A percentile compares a stretch with the other conserved stretches of the same genome.
phyloP scores from a whole-genome alignment of 192 early-diverging fungal species.

The Coemansia sp. region DNA sequence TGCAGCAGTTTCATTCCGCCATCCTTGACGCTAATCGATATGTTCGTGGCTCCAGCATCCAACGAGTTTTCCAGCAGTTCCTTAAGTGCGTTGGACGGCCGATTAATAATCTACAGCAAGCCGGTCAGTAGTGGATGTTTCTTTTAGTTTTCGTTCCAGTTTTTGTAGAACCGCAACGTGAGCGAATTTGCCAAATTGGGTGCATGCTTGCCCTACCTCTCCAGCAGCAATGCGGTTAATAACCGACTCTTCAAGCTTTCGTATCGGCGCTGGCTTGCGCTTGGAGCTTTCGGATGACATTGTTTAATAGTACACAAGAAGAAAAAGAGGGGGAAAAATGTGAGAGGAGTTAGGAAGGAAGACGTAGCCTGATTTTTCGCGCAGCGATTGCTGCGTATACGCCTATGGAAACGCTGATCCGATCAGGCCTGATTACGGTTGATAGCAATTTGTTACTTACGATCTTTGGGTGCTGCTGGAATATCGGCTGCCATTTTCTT shows the following conservation, averaged over 20 bases:
- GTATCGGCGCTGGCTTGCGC: slow-evolving; percentile 59
- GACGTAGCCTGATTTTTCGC: background rate
- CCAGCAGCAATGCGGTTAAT: slow-evolving; percentile 97
- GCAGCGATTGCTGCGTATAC: background rate
- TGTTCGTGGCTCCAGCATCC: slow-evolving; percentile 86
- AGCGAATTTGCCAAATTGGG: background rate
- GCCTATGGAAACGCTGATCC: background rate
- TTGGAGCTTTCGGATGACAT: background rate
- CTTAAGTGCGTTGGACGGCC: slow-evolving; percentile 94
- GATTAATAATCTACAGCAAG: slow-evolving; percentile 79
- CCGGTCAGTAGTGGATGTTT: too few species aligned
- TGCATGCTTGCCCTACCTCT: slow-evolving; percentile 59
- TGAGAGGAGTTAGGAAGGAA: background rate
- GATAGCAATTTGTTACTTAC: background rate
- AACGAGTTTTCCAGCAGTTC: slow-evolving; percentile 96
- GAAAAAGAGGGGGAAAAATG: background rate
- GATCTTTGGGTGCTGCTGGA: background rate
- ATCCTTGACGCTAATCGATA: slow-evolving; percentile 81
- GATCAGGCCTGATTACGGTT: background rate
- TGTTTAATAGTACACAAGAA: background rate
- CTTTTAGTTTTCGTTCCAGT: background rate
- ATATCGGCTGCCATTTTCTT: background rate
- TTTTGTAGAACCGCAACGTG: background rate
- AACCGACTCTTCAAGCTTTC: slow-evolving; percentile 78
- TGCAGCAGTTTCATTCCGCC: slow-evolving; percentile 93